Conservation (phyloP, 108 stramenopile genomes). For the Pseudonitzschia multiseries region DNA sequence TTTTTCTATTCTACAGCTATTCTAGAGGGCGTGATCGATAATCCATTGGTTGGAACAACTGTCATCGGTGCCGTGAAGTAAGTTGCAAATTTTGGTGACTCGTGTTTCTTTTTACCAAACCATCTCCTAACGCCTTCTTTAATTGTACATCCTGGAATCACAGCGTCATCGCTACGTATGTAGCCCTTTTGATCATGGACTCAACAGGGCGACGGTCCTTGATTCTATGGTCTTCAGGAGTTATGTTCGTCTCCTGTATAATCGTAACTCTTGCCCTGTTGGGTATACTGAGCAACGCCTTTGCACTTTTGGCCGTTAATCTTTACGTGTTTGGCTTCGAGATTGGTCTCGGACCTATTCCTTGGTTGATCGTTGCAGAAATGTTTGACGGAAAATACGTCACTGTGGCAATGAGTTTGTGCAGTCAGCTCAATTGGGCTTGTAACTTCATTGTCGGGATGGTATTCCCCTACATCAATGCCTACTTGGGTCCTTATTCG, state of each 20-base stretch:
- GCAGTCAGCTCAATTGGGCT: slow-evolving; percentile 89
- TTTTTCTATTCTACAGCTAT: slow-evolving; percentile 98
- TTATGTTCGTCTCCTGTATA: slow-evolving; percentile 76
- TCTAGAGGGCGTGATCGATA: slow-evolving; percentile 90
- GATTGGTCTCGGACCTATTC: slow-evolving; percentile 96
- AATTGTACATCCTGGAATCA: not conserved
- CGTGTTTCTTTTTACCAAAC: not conserved
- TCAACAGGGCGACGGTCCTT: slow-evolving; percentile 77
- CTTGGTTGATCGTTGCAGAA: slow-evolving; percentile 93
- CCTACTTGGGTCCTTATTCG: slow-evolving; percentile 69
- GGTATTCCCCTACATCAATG: slow-evolving; percentile 85
- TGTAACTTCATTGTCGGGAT: slow-evolving; percentile 91
- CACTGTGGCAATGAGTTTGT: slow-evolving; percentile 79
- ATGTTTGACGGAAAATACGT: slow-evolving; percentile 93
- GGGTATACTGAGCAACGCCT: slow-evolving; percentile 62
- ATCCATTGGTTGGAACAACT: slow-evolving; percentile 91
- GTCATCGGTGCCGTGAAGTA: slow-evolving; percentile 84
- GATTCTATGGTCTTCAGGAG: slow-evolving; percentile 84
- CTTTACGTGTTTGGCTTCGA: slow-evolving; percentile 92
- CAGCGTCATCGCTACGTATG: slow-evolving; percentile 91
- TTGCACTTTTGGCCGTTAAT: slow-evolving; percentile 77
- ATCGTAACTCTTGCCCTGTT: slow-evolving; percentile 66
- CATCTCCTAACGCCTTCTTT: not conserved
- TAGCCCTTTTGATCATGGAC: slow-evolving; percentile 93
- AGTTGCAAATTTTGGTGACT: not conserved